Conservation (phyloP, 208 protist genomes). For the Leishmania tropica region DNA sequence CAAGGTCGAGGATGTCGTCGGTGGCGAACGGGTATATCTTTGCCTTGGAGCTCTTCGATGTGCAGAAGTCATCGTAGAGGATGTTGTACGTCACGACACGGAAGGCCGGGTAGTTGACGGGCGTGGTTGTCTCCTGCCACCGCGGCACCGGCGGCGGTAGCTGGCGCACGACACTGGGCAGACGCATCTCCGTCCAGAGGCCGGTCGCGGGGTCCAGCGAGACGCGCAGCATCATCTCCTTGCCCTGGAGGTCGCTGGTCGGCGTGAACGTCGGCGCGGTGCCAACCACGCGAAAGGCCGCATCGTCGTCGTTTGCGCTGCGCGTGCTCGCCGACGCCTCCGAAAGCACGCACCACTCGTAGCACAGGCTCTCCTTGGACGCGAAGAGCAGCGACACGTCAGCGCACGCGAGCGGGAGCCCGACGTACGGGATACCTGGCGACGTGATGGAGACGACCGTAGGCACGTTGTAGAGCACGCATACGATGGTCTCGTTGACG, state of each 20-base stretch:
- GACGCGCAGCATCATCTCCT: slow-evolving; percentile 61
- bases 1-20: slow-evolving; percentile 69
- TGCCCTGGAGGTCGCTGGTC: slow-evolving; percentile 47
- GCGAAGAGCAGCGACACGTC: slow-evolving; percentile 64
- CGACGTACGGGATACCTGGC: slow-evolving; percentile 64
- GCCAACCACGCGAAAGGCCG: slow-evolving; percentile 37
- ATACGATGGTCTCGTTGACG: slow-evolving; percentile 42
- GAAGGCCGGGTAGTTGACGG: slow-evolving; percentile 45
- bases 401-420: slow-evolving; percentile 70
- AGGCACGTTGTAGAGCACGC: slow-evolving; percentile 75
- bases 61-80: slow-evolving; percentile 89
- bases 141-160: slow-evolving; percentile 56
- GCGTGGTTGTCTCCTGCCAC: slow-evolving; percentile 56
- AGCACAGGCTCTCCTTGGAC: slow-evolving; percentile 37
- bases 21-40: slow-evolving; percentile 90
- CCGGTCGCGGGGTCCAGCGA: slow-evolving; percentile 40
- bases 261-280: slow-evolving; percentile 60
- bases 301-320: background rate
- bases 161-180: slow-evolving; percentile 45
- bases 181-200: slow-evolving; percentile 67
- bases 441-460: slow-evolving; percentile 69
- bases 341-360: slow-evolving; percentile 72
- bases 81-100: slow-evolving; percentile 93
- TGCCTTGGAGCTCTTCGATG: slow-evolving; percentile 48
- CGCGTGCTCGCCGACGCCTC: slow-evolving; percentile 2